Conservation (phyloP, 257 asterid genomes). For the Rhazya stricta region DNA sequence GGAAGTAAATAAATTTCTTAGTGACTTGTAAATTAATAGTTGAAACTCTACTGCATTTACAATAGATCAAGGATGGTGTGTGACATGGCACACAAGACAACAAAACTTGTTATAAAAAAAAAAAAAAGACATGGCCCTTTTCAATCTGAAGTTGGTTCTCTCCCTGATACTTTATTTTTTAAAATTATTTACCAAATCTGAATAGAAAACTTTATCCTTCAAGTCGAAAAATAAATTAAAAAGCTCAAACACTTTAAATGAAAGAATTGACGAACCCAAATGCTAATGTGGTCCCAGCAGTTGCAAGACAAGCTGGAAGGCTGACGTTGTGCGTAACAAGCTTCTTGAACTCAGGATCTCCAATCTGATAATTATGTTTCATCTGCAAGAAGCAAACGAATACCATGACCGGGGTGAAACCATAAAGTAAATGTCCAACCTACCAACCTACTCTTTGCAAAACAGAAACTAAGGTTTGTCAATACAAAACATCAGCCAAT, state of each 20-base stretch:
- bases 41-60: not conserved
- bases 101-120: not conserved
- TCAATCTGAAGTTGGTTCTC: not conserved
- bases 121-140: not conserved
- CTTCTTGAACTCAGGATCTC: slow-evolving; percentile 60
- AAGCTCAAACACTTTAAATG: not conserved
- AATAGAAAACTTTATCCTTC: not conserved
- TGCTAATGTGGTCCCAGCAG: slow-evolving; percentile 84
- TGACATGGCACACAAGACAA: not conserved
- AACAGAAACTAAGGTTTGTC: not conserved
- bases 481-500: not conserved
- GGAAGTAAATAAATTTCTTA: not conserved
- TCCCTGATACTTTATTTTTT: not conserved
- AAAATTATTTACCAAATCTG: not conserved
- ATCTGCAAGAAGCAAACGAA: slow-evolving; percentile 43
- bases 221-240: not conserved
- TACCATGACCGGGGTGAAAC: not conserved
- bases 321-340: slow-evolving; percentile 60
- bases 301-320: slow-evolving; percentile 77
- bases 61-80: not conserved
- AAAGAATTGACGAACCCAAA: slow-evolving; percentile 54
- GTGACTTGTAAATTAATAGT: not conserved
- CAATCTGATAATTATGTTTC: slow-evolving; percentile 46
- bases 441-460: not conserved
- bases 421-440: not conserved